Evolutionary conservation across 2,329 filamentous ascomycete species (phyloP).

Genomic region (Ophiostoma piceae): DNA sequence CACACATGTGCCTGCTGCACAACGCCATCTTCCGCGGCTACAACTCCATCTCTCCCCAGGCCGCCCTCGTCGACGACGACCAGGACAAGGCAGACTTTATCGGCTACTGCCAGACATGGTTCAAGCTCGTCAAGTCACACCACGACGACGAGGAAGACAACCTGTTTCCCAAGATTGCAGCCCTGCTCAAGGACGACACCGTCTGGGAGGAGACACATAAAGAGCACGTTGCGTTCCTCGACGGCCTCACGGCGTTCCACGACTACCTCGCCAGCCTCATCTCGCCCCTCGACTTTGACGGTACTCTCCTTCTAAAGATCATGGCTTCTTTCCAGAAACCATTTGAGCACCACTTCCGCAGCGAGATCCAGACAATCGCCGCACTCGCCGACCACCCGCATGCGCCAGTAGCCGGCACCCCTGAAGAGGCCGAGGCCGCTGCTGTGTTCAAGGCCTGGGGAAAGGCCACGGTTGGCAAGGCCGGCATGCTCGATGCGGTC

Average conservation of each 20-base stretch:
- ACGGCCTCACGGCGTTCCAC: conserved; percentile 47
- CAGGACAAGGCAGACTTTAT: conserved; percentile 54
- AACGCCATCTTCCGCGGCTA: conserved; percentile 59
- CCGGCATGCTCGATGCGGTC: conserved; percentile 54
- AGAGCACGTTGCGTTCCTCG: conserved; percentile 52
- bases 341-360: conserved; percentile 53
- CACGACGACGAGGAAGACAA: conserved; percentile 56
- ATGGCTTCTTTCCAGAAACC: conserved; percentile 47
- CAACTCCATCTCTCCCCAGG: conserved; percentile 60
- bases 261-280: conserved; percentile 43
- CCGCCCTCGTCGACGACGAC: conserved; percentile 43
- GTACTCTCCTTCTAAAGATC: conserved; percentile 43
- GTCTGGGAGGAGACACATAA: conserved; percentile 50
- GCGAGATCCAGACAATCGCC: conserved; percentile 50
- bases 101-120: conserved; percentile 53
- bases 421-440: conserved; percentile 43
- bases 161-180: conserved; percentile 52
- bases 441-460: conserved; percentile 56
- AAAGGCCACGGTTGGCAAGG: conserved; percentile 59
- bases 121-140: conserved; percentile 55
- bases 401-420: conserved; percentile 44
- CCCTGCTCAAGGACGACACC: conserved; percentile 45
- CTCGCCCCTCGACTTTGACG: conserved; percentile 39
- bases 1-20: conserved; percentile 58
- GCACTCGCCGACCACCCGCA: conserved; percentile 46